phyloP scores from a whole-genome alignment of 2,329 filamentous ascomycete genomes.

The Talaromyces rugulosus region DNA sequence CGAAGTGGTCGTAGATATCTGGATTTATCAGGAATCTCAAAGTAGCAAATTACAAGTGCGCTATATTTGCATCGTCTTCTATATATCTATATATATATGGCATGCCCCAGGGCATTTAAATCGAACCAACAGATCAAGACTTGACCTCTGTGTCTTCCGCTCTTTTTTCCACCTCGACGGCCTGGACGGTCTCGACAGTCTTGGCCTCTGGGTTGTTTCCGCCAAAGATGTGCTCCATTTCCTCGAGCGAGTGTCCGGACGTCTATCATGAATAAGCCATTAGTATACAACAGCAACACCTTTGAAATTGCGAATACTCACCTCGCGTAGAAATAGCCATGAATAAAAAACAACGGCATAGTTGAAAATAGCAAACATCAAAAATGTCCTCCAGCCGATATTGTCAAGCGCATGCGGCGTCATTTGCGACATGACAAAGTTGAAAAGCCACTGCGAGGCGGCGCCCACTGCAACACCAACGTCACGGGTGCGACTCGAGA shows the following conservation, averaged over 20 bases:
- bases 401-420: conserved; percentile 42
- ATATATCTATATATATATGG: too few species aligned
- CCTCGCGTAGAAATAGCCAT: conserved; percentile 41
- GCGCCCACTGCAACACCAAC: conserved; percentile 31
- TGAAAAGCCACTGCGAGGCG: conserved; percentile 38
- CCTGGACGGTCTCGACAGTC: conserved; percentile 9
- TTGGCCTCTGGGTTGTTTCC: conserved; percentile 14
- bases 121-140: neutral
- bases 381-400: conserved; percentile 47
- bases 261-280: conserved; percentile 26
- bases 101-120: too few species aligned
- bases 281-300: neutral
- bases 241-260: conserved; percentile 41
- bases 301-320: conserved; percentile 11
- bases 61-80: too few species aligned
- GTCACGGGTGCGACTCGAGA: conserved; percentile 33
- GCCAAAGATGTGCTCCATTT: conserved; percentile 39
- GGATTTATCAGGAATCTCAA: too few species aligned
- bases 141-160: neutral
- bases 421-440: conserved; percentile 37
- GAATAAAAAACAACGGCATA: conserved; percentile 43
- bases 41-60: too few species aligned
- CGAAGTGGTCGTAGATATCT: too few species aligned
- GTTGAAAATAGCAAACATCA: conserved; percentile 50
- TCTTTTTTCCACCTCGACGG: neutral